phyloP scores from a whole-genome alignment of 371 early-diverging fungal species.

The Synchytrium microbalum region DNA sequence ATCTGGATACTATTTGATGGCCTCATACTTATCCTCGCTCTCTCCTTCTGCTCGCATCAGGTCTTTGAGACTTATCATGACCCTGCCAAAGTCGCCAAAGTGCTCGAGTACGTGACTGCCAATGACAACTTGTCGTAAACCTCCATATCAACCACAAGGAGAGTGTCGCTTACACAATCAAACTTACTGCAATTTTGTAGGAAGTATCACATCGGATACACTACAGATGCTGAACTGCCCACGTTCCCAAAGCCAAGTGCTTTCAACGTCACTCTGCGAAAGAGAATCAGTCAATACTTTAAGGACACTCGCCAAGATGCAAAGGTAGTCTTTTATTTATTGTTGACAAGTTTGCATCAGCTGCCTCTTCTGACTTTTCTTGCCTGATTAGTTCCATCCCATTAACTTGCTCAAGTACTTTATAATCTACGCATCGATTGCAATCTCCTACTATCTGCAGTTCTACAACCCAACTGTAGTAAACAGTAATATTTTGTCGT shows the following conservation, averaged over 20 bases:
- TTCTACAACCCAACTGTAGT: slow-evolving; percentile 33
- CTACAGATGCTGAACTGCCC: slow-evolving; percentile 17
- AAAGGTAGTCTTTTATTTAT: neutral
- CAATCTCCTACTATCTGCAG: slow-evolving; percentile 34
- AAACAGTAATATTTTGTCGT: slow-evolving; percentile 29
- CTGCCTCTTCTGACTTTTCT: neutral
- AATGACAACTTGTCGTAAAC: neutral
- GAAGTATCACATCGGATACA: slow-evolving; percentile 8
- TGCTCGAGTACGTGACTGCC: slow-evolving; percentile 29
- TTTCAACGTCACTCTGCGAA: slow-evolving; percentile 33
- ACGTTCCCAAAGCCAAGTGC: slow-evolving; percentile 40
- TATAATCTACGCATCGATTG: slow-evolving; percentile 29
- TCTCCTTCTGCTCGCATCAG: too few relatives aligned
- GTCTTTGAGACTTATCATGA: slow-evolving; percentile 53
- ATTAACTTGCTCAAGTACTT: slow-evolving; percentile 37
- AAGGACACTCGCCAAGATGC: slow-evolving; percentile 4
- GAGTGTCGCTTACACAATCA: too few relatives aligned
- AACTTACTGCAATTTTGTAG: too few relatives aligned
- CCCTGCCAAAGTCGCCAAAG: slow-evolving; percentile 23
- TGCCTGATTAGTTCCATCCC: slow-evolving; percentile 20
- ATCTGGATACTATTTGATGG: too few relatives aligned
- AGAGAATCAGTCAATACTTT: slow-evolving; percentile 19
- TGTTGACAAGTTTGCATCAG: neutral
- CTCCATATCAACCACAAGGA: neutral
- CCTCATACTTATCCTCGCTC: too few relatives aligned